phyloP scores from a whole-genome alignment of 2,329 filamentous ascomycete species.

The Pezicula radicicola region DNA sequence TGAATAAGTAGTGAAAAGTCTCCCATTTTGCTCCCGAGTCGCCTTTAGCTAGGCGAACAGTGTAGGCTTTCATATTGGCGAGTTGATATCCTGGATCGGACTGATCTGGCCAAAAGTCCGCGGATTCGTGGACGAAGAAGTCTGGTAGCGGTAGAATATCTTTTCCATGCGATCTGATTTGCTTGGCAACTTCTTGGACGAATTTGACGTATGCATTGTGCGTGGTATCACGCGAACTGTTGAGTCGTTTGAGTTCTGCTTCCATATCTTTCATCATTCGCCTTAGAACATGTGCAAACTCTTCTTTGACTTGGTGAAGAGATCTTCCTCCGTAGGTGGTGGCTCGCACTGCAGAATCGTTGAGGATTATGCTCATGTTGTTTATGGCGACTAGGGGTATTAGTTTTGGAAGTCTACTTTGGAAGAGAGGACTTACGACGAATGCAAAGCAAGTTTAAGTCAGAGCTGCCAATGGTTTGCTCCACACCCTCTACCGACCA shows the following conservation, averaged over 20 bases:
- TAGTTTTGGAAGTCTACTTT: not conserved
- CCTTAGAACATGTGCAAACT: slow-evolving; percentile 12
- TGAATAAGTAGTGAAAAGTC: slow-evolving; percentile 25
- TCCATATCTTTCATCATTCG: slow-evolving; percentile 23
- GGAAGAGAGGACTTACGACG: not conserved
- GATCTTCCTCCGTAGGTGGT: slow-evolving; percentile 4
- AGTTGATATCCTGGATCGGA: slow-evolving; percentile 24
- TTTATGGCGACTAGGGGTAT: not conserved
- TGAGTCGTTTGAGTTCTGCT: slow-evolving; percentile 16
- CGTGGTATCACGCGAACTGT: slow-evolving; percentile 1
- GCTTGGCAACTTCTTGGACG: slow-evolving; percentile 16
- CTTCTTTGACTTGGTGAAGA: slow-evolving; percentile 11
- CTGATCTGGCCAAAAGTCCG: slow-evolving; percentile 23
- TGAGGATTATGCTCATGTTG: slow-evolving; percentile 1
- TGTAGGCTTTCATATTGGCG: slow-evolving; percentile 24
- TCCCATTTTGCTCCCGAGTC: slow-evolving; percentile 12
- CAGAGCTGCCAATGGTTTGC: not conserved
- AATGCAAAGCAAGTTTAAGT: not conserved
- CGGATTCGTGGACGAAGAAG: slow-evolving; percentile 22
- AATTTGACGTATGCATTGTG: slow-evolving; percentile 20
- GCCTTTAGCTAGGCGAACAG: slow-evolving; percentile 18
- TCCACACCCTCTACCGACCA: not conserved
- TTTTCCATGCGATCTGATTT: slow-evolving; percentile 21
- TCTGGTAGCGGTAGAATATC: slow-evolving; percentile 19
- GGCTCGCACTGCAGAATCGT: slow-evolving; percentile 7